Evolutionary conservation across 208 protist species (phyloP).

Genomic region (Novymonas esmeraldas): DNA sequence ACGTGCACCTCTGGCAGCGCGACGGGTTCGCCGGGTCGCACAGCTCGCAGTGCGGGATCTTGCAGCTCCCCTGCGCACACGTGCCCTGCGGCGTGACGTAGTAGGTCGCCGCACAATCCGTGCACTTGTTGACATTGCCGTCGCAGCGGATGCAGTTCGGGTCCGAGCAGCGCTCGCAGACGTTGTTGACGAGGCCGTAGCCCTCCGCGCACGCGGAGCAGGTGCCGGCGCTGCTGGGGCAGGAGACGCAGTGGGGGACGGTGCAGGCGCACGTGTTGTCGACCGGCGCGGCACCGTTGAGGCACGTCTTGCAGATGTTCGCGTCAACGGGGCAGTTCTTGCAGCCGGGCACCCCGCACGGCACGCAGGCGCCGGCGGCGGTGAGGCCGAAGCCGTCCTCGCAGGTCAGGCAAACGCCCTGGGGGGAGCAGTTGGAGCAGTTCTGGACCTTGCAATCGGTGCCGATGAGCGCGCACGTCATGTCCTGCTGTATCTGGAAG

Average conservation of each 20-base stretch:
- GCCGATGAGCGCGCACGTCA: neutral
- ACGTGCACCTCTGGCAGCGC: neutral
- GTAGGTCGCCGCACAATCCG: slow-evolving; percentile 2
- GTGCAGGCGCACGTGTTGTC: slow-evolving; percentile 1
- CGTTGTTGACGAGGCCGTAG: slow-evolving; percentile 20
- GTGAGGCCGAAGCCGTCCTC: slow-evolving; percentile 6
- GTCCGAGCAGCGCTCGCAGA: slow-evolving; percentile 4
- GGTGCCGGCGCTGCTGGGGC: neutral
- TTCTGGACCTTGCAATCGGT: neutral
- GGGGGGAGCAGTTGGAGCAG: neutral
- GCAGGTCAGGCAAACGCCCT: neutral
- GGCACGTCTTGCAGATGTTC: neutral
- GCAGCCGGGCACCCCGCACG: neutral
- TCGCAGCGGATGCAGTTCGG: slow-evolving; percentile 6
- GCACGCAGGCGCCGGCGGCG: neutral
- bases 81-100: slow-evolving; percentile 9
- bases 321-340: slow-evolving; percentile 1
- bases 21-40: slow-evolving; percentile 8
- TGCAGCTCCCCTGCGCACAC: slow-evolving; percentile 9
- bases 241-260: slow-evolving; percentile 8
- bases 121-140: slow-evolving; percentile 4
- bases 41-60: slow-evolving; percentile 4
- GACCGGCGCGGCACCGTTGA: neutral
- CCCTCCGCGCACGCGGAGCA: slow-evolving; percentile 10
- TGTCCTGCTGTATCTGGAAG: neutral